These are phyloP conservation scores for Orychophragmus violaceus DNA, from an alignment of 345 rosid species.

Conservation along the genomic window DNA sequence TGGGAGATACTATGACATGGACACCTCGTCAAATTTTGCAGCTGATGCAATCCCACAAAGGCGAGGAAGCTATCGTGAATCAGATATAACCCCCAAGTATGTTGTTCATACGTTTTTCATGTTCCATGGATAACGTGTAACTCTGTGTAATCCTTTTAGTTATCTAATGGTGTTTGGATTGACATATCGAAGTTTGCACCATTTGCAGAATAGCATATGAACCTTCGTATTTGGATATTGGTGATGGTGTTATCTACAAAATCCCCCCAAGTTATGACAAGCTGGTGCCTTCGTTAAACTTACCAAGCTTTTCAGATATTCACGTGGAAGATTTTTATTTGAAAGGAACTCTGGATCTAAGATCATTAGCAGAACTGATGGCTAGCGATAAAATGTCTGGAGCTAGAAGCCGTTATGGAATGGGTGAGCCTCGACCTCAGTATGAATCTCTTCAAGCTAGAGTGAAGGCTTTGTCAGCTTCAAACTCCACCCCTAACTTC, in stretches of 20 bases:
- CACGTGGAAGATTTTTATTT: slow-evolving; percentile 77
- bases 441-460: slow-evolving; percentile 88
- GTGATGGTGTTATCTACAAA: slow-evolving; percentile 81
- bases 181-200: background rate
- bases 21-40: slow-evolving; percentile 50
- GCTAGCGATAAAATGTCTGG: slow-evolving; percentile 64
- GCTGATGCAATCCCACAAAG: slow-evolving; percentile 48
- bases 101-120: too few relatives aligned
- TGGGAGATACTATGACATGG: slow-evolving; percentile 53
- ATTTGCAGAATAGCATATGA: slow-evolving; percentile 86
- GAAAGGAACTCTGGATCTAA: slow-evolving; percentile 87
- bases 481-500: slow-evolving; percentile 60
- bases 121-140: too few relatives aligned
- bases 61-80: slow-evolving; percentile 42
- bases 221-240: slow-evolving; percentile 89
- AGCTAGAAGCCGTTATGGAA: slow-evolving; percentile 52
- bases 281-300: slow-evolving; percentile 67
- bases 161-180: slow-evolving; percentile 10
- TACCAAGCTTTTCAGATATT: slow-evolving; percentile 85
- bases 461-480: slow-evolving; percentile 61
- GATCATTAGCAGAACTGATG: slow-evolving; percentile 80
- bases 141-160: background rate
- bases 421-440: slow-evolving; percentile 82
- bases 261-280: slow-evolving; percentile 89
- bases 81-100: slow-evolving; percentile 54